Conservation (phyloP, 169 alveolate genomes). For the Eimeria zaria region DNA sequence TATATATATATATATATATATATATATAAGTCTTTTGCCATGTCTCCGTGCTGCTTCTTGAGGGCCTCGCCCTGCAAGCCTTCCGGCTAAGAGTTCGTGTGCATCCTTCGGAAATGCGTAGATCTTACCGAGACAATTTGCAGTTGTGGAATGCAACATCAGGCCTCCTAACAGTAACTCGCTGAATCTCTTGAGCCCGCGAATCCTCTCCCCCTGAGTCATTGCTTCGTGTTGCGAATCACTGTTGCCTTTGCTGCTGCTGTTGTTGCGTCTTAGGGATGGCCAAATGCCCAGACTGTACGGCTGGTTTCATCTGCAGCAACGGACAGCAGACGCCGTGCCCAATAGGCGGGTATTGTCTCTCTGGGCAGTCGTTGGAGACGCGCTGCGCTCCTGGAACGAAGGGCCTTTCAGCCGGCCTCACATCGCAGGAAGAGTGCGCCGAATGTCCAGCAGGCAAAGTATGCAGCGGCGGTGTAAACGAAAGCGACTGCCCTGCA, state of each 20-base stretch:
- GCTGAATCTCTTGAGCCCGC: neutral
- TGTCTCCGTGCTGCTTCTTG: neutral
- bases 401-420: neutral
- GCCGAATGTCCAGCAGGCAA: slow-evolving; percentile 77
- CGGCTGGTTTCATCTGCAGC: slow-evolving; percentile 17
- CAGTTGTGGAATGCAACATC: neutral
- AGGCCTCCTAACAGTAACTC: neutral
- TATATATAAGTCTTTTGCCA: neutral
- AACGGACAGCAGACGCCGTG: neutral
- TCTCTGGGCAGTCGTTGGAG: slow-evolving; percentile 35
- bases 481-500: slow-evolving; percentile 12
- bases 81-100: neutral
- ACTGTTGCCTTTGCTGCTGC: no score
- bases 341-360: slow-evolving; percentile 42
- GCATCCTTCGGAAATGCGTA: neutral
- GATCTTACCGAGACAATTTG: neutral
- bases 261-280: slow-evolving; percentile 20
- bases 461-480: neutral
- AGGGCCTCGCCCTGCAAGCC: neutral
- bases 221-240: no score
- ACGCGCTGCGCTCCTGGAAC: slow-evolving; percentile 36
- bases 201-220: neutral
- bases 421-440: slow-evolving; percentile 53
- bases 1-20: no score
- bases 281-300: slow-evolving; percentile 21